These are phyloP conservation scores for Tetragonia tetragonoides DNA, from an alignment of 148 eudicot species.

Conservation along the genomic window DNA sequence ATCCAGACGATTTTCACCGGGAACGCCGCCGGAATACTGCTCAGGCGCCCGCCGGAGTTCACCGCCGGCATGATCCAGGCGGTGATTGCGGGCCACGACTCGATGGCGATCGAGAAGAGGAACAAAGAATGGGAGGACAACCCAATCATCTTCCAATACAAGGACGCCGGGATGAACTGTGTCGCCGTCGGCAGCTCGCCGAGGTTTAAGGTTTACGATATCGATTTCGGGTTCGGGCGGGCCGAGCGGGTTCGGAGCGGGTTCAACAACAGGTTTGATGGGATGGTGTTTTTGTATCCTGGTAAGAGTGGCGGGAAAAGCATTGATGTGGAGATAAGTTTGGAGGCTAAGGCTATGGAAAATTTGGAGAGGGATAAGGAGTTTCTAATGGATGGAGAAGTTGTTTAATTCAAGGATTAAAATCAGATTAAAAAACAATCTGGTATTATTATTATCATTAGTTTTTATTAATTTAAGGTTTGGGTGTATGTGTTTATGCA, in stretches of 20 bases:
- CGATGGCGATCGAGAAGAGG: constrained; percentile 55
- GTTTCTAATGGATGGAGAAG: constrained; percentile 57
- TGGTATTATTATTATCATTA: too few species aligned
- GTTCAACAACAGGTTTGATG: constrained; percentile 85
- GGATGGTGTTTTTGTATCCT: constrained; percentile 89
- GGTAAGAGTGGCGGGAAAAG: constrained; percentile 76
- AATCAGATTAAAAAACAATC: too few species aligned
- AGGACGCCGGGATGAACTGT: constrained; percentile 90
- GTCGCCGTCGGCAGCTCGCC: constrained; percentile 98
- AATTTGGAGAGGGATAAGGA: constrained; percentile 71
- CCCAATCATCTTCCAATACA: constrained; percentile 77
- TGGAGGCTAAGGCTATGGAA: constrained; percentile 77
- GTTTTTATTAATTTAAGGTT: not conserved
- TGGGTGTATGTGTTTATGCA: constrained; percentile 16
- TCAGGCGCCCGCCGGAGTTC: constrained; percentile 57
- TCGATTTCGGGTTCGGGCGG: constrained; percentile 81
- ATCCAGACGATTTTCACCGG: constrained; percentile 94
- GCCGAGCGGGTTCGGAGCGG: constrained; percentile 95
- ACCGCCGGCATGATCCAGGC: constrained; percentile 53
- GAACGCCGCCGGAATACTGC: constrained; percentile 67
- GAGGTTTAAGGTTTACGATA: constrained; percentile 85
- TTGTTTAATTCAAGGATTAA: constrained; percentile 8
- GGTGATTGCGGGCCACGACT: constrained; percentile 59
- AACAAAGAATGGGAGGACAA: constrained; percentile 80
- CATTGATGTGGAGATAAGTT: constrained; percentile 89